Evolutionary conservation across 495 filamentous ascomycete species (phyloP).

Genomic region (Parathielavia appendiculata): DNA sequence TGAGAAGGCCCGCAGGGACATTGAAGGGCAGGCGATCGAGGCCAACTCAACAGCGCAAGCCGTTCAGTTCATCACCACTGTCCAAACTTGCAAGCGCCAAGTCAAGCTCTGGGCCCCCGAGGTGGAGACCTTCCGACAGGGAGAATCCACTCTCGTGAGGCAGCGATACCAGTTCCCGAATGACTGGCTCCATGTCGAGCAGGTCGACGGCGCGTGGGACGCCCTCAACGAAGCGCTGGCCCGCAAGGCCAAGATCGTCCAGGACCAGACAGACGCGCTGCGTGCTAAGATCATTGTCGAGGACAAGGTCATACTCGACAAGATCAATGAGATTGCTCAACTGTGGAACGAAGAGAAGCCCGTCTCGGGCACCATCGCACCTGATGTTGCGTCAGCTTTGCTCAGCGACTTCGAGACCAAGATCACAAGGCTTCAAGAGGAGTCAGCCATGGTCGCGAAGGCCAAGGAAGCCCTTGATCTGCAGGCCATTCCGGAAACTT

Average conservation of each 20-base stretch:
- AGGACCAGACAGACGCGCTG: constrained; percentile 91
- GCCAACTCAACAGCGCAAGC: constrained; percentile 92
- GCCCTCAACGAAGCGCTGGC: constrained; percentile 81
- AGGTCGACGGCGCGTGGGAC: constrained; percentile 90
- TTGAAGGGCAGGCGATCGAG: constrained; percentile 86
- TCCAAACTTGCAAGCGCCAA: constrained; percentile 91
- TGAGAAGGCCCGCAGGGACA: constrained; percentile 76
- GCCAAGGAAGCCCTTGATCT: constrained; percentile 95
- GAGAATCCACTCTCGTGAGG: constrained; percentile 80
- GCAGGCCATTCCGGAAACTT: constrained; percentile 68
- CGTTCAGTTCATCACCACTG: constrained; percentile 95
- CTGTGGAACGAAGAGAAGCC: constrained; percentile 97
- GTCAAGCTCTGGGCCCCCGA: constrained; percentile 92
- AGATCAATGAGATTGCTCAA: constrained; percentile 71
- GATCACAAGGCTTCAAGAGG: constrained; percentile 73
- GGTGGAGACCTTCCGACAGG: constrained; percentile 89
- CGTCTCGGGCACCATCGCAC: constrained; percentile 86
- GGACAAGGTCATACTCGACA: constrained; percentile 81
- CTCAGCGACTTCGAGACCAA: constrained; percentile 74
- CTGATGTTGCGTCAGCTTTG: constrained; percentile 74
- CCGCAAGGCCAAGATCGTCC: constrained; percentile 86
- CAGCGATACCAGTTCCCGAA: constrained; percentile 88
- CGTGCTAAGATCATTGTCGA: constrained; percentile 95
- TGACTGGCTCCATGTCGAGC: constrained; percentile 91
- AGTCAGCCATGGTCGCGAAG: constrained; percentile 89